Conservation (phyloP, 495 filamentous ascomycete genomes). For the Lophiotrema nucula region DNA sequence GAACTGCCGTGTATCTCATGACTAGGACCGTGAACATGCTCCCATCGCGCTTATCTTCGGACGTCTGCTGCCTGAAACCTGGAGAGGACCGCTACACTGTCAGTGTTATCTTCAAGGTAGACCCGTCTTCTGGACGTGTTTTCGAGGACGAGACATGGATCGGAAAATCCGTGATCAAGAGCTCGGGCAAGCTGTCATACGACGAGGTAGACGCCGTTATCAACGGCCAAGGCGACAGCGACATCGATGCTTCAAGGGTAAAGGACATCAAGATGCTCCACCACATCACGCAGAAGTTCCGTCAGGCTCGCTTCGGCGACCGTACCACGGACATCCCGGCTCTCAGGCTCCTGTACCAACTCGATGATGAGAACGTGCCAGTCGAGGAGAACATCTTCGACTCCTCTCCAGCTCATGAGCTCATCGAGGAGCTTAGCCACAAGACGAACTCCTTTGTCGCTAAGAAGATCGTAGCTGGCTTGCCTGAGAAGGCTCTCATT, state of each 20-base stretch:
- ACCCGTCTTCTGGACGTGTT: slow-evolving; percentile 72
- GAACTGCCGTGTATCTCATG: slow-evolving; percentile 90
- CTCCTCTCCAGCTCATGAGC: slow-evolving; percentile 81
- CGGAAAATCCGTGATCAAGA: slow-evolving; percentile 91
- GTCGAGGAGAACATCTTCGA: slow-evolving; percentile 96
- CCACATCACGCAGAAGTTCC: slow-evolving; percentile 79
- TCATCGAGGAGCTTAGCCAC: slow-evolving; percentile 91
- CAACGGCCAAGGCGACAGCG: slow-evolving; percentile 56
- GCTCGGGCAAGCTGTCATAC: slow-evolving; percentile 77
- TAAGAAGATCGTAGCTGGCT: slow-evolving; percentile 70
- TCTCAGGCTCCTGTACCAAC: slow-evolving; percentile 82
- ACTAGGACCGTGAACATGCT: slow-evolving; percentile 90
- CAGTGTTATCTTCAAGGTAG: slow-evolving; percentile 86
- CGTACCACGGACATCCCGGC: slow-evolving; percentile 74
- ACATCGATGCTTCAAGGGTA: slow-evolving; percentile 57
- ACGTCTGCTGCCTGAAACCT: slow-evolving; percentile 83
- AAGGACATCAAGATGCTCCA: slow-evolving; percentile 76
- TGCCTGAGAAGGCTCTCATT: slow-evolving; percentile 91
- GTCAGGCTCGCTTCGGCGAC: slow-evolving; percentile 77
- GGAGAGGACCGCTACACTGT: slow-evolving; percentile 86
- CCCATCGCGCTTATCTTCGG: slow-evolving; percentile 76
- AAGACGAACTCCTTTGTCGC: slow-evolving; percentile 88
- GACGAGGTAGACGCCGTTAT: slow-evolving; percentile 81
- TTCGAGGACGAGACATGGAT: slow-evolving; percentile 85
- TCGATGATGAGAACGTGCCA: slow-evolving; percentile 98